A percentile compares a stretch with the other conserved stretches of the same genome.
phyloP scores from a whole-genome alignment of 805 yeast genomes.

The Lachancea nothofagi region DNA sequence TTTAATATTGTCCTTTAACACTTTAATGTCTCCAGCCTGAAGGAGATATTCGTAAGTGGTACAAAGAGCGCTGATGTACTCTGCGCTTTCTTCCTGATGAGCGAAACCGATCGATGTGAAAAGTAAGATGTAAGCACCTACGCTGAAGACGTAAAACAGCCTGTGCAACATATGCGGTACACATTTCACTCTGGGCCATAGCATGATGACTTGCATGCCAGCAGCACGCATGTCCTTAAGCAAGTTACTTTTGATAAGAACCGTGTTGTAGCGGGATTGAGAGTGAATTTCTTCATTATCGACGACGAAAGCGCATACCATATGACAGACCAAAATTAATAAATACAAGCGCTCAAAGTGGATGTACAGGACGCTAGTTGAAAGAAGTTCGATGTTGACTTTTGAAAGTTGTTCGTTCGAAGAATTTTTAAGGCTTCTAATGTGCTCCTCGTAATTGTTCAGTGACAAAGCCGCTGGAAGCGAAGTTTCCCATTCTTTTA shows the following conservation, averaged over 20 bases:
- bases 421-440: slow-evolving; percentile 17
- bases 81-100: slow-evolving; percentile 12
- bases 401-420: slow-evolving; percentile 15
- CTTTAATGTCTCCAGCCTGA: not conserved
- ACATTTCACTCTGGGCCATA: slow-evolving; percentile 18
- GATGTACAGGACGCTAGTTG: slow-evolving; percentile 19
- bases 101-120: slow-evolving; percentile 18
- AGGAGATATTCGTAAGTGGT: not conserved
- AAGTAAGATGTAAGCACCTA: slow-evolving; percentile 22
- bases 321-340: slow-evolving; percentile 16
- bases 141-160: slow-evolving; percentile 19
- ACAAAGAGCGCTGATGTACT: slow-evolving; percentile 2
- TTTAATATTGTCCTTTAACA: slow-evolving; percentile 21
- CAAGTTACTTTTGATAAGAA: slow-evolving; percentile 9
- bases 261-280: slow-evolving; percentile 16
- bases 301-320: slow-evolving; percentile 19
- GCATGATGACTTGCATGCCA: slow-evolving; percentile 17
- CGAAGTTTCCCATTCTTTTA: slow-evolving; percentile 21
- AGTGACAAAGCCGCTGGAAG: slow-evolving; percentile 22
- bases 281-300: slow-evolving; percentile 20
- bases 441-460: slow-evolving; percentile 19
- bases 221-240: slow-evolving; percentile 2
- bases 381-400: slow-evolving; percentile 18
- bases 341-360: slow-evolving; percentile 22
- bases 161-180: slow-evolving; percentile 23